Evolutionary conservation across 768 basidiomycete species (phyloP).

Genomic region (Hebeloma cylindrosporum): DNA sequence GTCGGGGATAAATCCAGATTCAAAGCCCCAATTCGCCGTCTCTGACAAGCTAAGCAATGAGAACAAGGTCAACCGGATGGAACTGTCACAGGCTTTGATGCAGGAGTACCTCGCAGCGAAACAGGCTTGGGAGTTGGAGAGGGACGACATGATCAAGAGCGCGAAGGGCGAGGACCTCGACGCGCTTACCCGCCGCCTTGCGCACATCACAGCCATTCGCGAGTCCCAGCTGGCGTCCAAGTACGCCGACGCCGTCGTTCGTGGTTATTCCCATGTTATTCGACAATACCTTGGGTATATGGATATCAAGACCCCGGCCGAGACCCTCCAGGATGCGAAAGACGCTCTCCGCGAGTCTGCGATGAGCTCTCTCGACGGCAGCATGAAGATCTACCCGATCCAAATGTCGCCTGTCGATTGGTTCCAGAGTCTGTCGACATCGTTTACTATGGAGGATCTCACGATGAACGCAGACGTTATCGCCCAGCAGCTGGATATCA

Average conservation of each 20-base stretch:
- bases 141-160: constrained; percentile 23
- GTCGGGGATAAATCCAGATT: too few relatives aligned
- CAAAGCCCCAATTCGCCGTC: constrained; percentile 3
- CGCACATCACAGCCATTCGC: constrained; percentile 27
- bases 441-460: constrained; percentile 29
- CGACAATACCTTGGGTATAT: constrained; percentile 28
- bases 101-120: constrained; percentile 28
- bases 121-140: constrained; percentile 29
- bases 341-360: constrained; percentile 27
- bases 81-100: constrained; percentile 27
- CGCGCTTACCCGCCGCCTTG: constrained; percentile 22
- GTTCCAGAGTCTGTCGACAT: constrained; percentile 28
- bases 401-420: constrained; percentile 29
- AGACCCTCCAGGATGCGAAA: constrained; percentile 27
- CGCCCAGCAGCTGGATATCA: constrained; percentile 22
- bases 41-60: constrained; percentile 9
- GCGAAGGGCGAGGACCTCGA: constrained; percentile 20
- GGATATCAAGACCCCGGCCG: constrained; percentile 23
- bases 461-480: constrained; percentile 25
- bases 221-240: constrained; percentile 27
- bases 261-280: constrained; percentile 27
- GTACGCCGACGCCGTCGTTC: constrained; percentile 28
- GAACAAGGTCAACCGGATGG: constrained; percentile 27
- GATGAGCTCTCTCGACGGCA: constrained; percentile 26
- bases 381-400: constrained; percentile 26